These are phyloP conservation scores for Bidens hawaiensis DNA, from an alignment of 140 eudicot genomes.

Conservation along the genomic window DNA sequence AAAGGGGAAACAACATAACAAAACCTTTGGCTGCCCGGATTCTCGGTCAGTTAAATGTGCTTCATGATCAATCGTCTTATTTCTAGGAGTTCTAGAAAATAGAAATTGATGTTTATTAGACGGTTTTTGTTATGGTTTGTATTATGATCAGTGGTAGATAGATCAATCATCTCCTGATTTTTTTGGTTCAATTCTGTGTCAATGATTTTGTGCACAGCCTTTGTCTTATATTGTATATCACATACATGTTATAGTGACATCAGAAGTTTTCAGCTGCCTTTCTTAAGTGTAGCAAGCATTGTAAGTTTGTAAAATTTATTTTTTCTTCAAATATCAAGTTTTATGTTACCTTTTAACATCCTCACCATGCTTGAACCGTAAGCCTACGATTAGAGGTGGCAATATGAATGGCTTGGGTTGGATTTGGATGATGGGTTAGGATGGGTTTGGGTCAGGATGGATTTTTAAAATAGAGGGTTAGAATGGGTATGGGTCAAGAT, in stretches of 20 bases:
- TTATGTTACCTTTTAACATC: not conserved
- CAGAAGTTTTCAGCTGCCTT: not conserved
- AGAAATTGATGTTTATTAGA: not conserved
- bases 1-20: conserved; percentile 44
- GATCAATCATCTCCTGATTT: conserved; percentile 13
- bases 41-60: conserved; percentile 60
- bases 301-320: not conserved
- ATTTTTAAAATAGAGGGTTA: no score
- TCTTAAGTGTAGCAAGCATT: not conserved
- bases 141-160: conserved; percentile 11
- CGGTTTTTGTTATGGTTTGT: conserved; percentile 6
- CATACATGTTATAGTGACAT: conserved; percentile 10
- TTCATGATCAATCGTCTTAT: conserved; percentile 71
- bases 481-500: no score
- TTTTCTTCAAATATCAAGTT: not conserved
- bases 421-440: no score
- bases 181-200: conserved; percentile 20
- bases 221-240: conserved; percentile 24
- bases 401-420: no score
- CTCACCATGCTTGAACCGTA: no score
- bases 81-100: conserved; percentile 29
- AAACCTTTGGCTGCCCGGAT: conserved; percentile 61
- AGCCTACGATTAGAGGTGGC: no score
- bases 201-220: conserved; percentile 36
- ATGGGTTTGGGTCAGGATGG: no score